Percentiles rank a stretch among this genome's conserved stretches.
These are phyloP conservation scores for Pachysolen tannophilus DNA, from an alignment of 805 yeast species.

Conservation along the genomic window DNA sequence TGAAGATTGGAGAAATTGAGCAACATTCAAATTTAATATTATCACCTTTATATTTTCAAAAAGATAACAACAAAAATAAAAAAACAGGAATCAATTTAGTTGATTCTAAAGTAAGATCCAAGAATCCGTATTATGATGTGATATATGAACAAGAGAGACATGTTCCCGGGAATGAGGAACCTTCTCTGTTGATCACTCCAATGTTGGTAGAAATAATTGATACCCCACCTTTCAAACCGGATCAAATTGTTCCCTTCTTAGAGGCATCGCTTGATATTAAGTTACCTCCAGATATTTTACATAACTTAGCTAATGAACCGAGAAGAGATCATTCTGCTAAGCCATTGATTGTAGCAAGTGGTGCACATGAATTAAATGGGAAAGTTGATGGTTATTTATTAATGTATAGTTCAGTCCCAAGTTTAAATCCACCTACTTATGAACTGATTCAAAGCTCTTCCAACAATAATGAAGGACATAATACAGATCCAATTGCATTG, in stretches of 20 bases:
- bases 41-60: not conserved
- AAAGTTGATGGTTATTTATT: slow-evolving; percentile 67
- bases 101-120: slow-evolving; percentile 9
- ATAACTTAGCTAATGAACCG: slow-evolving; percentile 57
- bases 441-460: slow-evolving; percentile 17
- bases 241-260: slow-evolving; percentile 64
- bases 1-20: slow-evolving; percentile 27
- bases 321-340: slow-evolving; percentile 54
- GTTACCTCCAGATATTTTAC: slow-evolving; percentile 48
- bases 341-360: slow-evolving; percentile 67
- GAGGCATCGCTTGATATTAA: slow-evolving; percentile 63
- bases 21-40: slow-evolving; percentile 16
- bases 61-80: slow-evolving; percentile 6
- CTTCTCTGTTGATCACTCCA: slow-evolving; percentile 49
- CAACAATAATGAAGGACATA: slow-evolving; percentile 8
- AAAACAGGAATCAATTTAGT: not conserved
- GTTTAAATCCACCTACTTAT: slow-evolving; percentile 52
- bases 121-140: slow-evolving; percentile 10
- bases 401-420: slow-evolving; percentile 64
- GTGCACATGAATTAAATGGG: slow-evolving; percentile 72
- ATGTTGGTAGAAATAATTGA: slow-evolving; percentile 63
- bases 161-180: slow-evolving; percentile 19
- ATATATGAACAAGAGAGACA: slow-evolving; percentile 7
- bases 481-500: slow-evolving; percentile 25
- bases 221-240: slow-evolving; percentile 63